Conservation (phyloP, 805 yeast genomes). For the Starmerella geochares region DNA sequence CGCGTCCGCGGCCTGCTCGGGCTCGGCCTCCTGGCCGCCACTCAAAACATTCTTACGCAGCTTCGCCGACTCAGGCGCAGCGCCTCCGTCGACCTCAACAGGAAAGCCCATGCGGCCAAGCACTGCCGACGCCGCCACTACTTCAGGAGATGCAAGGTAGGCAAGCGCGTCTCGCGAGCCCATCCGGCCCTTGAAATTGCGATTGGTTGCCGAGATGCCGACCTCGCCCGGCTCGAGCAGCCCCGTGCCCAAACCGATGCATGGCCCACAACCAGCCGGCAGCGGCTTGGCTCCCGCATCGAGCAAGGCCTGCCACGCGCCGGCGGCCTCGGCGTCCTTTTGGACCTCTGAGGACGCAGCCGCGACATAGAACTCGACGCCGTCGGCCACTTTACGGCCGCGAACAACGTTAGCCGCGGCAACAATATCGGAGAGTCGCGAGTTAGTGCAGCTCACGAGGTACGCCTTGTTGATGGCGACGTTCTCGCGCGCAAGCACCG, state of each 20-base stretch:
- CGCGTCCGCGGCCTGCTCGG: slow-evolving; percentile 21
- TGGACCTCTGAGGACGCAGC: slow-evolving; percentile 94
- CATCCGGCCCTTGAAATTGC: slow-evolving; percentile 99
- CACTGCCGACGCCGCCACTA: slow-evolving; percentile 97
- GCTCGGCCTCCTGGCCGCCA: slow-evolving; percentile 26
- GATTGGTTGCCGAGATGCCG: slow-evolving; percentile 95
- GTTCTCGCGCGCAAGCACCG: slow-evolving; percentile 60
- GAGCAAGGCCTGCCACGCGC: slow-evolving; percentile 83
- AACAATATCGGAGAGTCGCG: slow-evolving; percentile 81
- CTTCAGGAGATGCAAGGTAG: slow-evolving; percentile 92
- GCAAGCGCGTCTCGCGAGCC: slow-evolving; percentile 95
- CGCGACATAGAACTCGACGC: slow-evolving; percentile 92
- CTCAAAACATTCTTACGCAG: slow-evolving; percentile 32
- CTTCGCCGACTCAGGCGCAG: slow-evolving; percentile 44
- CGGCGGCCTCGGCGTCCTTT: slow-evolving; percentile 76
- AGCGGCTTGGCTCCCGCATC: slow-evolving; percentile 91
- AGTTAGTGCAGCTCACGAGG: slow-evolving; percentile 94
- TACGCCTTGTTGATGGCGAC: slow-evolving; percentile 86
- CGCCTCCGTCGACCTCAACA: slow-evolving; percentile 60
- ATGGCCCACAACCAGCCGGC: slow-evolving; percentile 99
- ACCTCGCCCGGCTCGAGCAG: slow-evolving; percentile 90
- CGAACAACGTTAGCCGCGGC: slow-evolving; percentile 86
- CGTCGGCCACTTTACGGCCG: slow-evolving; percentile 73
- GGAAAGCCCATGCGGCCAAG: slow-evolving; percentile 90
- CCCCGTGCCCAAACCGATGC: slow-evolving; percentile 96